phyloP scores from a whole-genome alignment of 305 asterid species.

The Monarda citriodora region DNA sequence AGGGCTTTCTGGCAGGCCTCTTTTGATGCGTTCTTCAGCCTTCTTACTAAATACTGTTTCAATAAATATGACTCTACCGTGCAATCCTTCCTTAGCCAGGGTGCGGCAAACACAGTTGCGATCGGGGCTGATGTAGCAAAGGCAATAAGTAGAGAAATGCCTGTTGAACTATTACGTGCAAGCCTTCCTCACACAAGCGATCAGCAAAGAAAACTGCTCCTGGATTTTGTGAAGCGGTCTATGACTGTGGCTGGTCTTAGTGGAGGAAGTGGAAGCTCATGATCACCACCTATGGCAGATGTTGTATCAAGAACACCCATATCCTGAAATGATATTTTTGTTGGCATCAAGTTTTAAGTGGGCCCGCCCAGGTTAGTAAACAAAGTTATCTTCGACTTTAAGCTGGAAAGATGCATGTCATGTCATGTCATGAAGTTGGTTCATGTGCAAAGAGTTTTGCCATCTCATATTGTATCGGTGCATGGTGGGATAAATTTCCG shows the following conservation, averaged over 20 bases:
- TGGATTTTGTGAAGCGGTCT: conserved; percentile 66
- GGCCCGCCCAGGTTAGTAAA: background rate
- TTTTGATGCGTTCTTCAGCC: conserved; percentile 68
- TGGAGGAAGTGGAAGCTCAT: conserved; percentile 38
- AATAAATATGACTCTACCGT: conserved; percentile 62
- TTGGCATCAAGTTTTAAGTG: background rate
- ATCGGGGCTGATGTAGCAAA: conserved; percentile 54
- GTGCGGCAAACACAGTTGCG: conserved; percentile 31
- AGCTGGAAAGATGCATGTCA: conserved; percentile 2
- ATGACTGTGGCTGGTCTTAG: conserved; percentile 48
- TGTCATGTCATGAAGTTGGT: background rate
- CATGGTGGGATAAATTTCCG: background rate
- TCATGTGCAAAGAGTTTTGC: conserved; percentile 1
- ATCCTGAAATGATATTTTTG: background rate
- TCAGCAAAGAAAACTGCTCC: conserved; percentile 55
- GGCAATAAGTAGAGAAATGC: conserved; percentile 66
- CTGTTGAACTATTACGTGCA: conserved; percentile 71
- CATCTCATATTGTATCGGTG: conserved; percentile 5
- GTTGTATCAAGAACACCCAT: conserved; percentile 1
- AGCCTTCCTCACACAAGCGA: conserved; percentile 81
- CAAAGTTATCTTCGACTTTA: background rate
- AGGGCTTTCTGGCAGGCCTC: conserved; percentile 82
- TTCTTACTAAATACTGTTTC: conserved; percentile 68
- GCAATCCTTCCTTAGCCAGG: conserved; percentile 49
- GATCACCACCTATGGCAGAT: conserved; percentile 18